Evolutionary conservation across 495 filamentous ascomycete genomes (phyloP).

Genomic region (Aspergillus ellipticus): DNA sequence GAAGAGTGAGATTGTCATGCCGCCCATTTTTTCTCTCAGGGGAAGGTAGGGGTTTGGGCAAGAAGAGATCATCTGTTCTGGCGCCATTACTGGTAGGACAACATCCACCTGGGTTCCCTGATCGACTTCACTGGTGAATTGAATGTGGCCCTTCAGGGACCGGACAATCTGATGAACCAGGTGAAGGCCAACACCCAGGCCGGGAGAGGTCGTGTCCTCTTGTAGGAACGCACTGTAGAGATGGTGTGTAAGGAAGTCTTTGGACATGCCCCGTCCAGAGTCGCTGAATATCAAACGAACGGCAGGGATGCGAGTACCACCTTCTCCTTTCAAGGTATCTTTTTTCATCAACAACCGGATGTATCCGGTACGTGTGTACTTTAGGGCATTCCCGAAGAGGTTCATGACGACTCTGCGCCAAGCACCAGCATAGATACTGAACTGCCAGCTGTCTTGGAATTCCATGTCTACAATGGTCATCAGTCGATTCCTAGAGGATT

Average conservation of each 20-base stretch:
- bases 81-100: conserved; percentile 13
- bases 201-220: conserved; percentile 29
- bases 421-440: conserved; percentile 57
- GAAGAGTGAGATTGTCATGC: conserved; percentile 24
- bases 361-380: conserved; percentile 60
- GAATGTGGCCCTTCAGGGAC: conserved; percentile 1
- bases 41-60: conserved; percentile 1
- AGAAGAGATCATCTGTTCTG: not conserved
- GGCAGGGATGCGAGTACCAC: not conserved
- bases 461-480: conserved; percentile 56
- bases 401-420: conserved; percentile 68
- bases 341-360: conserved; percentile 54
- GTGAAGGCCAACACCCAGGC: conserved; percentile 9
- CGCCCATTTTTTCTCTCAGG: conserved; percentile 15
- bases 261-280: conserved; percentile 44
- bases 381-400: conserved; percentile 68
- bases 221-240: conserved; percentile 45
- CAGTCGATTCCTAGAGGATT: conserved; percentile 23
- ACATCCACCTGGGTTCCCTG: conserved; percentile 6
- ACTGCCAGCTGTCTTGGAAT: conserved; percentile 46
- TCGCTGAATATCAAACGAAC: conserved; percentile 33
- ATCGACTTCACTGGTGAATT: conserved; percentile 5
- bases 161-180: conserved; percentile 9
- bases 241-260: conserved; percentile 39
- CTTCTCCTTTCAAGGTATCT: conserved; percentile 18